Base-by-base conservation (phyloP, 2,329 filamentous ascomycete genomes). In the Chaetomium sp. region DNA sequence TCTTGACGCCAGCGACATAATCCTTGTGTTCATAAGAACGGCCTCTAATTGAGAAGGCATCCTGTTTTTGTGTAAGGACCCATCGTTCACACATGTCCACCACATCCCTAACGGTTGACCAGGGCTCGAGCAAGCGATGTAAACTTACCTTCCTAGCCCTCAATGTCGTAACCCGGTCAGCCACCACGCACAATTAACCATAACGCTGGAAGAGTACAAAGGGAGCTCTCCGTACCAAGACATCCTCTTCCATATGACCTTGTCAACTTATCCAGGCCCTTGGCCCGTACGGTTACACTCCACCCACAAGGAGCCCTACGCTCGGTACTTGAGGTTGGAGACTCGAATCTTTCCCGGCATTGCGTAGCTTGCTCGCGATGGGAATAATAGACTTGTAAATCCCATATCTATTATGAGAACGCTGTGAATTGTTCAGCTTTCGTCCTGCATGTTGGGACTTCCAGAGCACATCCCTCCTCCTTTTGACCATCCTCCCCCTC, bases 301-400 rank as follows among this genome's bases (percentile, higher is more conserved):
- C 53, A 51, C 56, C 51, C 54, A 54, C 49, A 56, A 49, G 2
- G 53, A 48, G 49, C 54, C 58, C 55, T 49, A 37, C 40, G 36
- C 44, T 56, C 58, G 58, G 60, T 62, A 60, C 58, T 59, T 58
- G 57, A 37, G 37, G 35, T 11, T 40, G 33, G 34, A 41, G 35
- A 27, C 37, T 11, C 38, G 10, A 11, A 32, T 40, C 2, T 35
- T 7, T 5, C 6, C 14, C 33, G 38, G 10, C 32, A 5, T 43
- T 10, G 4, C 6, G 6, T 40, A 27, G 19, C 19, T 27, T 3
- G 19, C 3, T 27, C 19, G 3, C 19, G 19, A 27, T 27, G 19
- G 19, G 19, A 37, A 47, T 49, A 40, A 47, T 47, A 43, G 34
- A 44, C 19, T 9, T 43, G 36, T 10, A 6, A n/a, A 33, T 5